phyloP scores from a whole-genome alignment of 345 rosid genomes.

The Alliaria petiolata region DNA sequence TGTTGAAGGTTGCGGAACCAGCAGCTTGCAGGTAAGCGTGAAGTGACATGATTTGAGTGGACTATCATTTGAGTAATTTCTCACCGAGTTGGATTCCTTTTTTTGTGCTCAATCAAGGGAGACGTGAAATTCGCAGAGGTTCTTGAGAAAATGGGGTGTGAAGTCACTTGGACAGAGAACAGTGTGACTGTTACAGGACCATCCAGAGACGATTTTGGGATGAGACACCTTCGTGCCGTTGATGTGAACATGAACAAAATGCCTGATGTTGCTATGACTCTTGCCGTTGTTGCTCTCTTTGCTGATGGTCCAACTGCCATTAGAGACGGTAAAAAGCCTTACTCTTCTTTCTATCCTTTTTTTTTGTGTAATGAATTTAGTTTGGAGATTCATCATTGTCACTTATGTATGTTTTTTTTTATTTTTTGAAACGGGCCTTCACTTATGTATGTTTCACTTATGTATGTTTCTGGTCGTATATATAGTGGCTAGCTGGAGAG shows the following conservation, averaged over 20 bases:
- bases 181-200: conserved; percentile 91
- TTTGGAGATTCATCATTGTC: background rate
- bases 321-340: conserved; percentile 60
- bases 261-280: conserved; percentile 98
- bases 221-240: conserved; percentile 62
- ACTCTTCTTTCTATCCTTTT: background rate
- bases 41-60: background rate
- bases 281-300: conserved; percentile 88
- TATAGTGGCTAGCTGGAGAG: conserved; percentile 98
- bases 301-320: conserved; percentile 93
- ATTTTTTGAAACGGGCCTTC: too few species aligned
- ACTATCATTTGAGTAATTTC: too few species aligned
- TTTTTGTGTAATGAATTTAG: background rate
- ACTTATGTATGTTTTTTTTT: too few species aligned
- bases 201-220: conserved; percentile 57
- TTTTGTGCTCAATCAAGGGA: conserved; percentile 43
- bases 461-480: background rate
- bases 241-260: conserved; percentile 99
- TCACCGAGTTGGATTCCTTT: background rate
- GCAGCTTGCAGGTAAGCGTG: conserved; percentile 72
- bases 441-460: too few species aligned
- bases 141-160: conserved; percentile 90
- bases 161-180: conserved; percentile 82
- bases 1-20: conserved; percentile 93
- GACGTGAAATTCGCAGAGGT: conserved; percentile 93